Conservation (phyloP, 257 asterid genomes). For the Agastache rugosa region DNA sequence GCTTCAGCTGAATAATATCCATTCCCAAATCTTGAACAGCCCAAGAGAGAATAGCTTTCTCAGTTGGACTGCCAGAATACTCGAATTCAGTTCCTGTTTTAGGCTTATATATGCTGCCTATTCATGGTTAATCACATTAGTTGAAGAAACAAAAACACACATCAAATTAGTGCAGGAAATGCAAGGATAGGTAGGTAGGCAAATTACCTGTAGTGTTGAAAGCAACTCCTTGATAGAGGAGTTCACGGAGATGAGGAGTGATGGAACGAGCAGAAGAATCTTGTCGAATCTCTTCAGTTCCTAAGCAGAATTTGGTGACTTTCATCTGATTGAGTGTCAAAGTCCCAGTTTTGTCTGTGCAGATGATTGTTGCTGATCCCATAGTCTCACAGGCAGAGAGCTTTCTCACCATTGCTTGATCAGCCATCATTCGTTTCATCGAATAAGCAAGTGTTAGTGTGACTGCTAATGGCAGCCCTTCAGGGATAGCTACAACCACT, state of each 20-base stretch:
- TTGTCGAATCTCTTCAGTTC: constrained; percentile 30
- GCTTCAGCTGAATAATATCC: constrained; percentile 46
- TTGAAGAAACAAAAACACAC: neutral
- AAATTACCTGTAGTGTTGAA: constrained; percentile 47
- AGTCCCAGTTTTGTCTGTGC: constrained; percentile 68
- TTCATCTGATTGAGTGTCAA: constrained; percentile 55
- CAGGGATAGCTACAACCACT: constrained; percentile 67
- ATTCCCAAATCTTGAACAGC: constrained; percentile 46
- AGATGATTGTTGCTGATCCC: constrained; percentile 72
- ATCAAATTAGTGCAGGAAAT: neutral
- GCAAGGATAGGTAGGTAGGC: neutral
- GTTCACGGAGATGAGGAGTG: constrained; percentile 38
- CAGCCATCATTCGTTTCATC: constrained; percentile 60
- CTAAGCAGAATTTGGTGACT: constrained; percentile 54
- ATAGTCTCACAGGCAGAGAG: constrained; percentile 70
- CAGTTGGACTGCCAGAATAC: constrained; percentile 53
- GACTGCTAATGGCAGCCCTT: constrained; percentile 70
- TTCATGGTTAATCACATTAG: neutral
- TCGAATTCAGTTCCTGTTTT: constrained; percentile 40
- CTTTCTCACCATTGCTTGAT: constrained; percentile 69
- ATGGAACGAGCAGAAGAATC: constrained; percentile 33
- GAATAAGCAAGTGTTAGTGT: constrained; percentile 64
- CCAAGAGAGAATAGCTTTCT: constrained; percentile 63
- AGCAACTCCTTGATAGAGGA: constrained; percentile 51
- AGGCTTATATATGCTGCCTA: constrained; percentile 43